Conservation (phyloP, 2,329 filamentous ascomycete species). For the Camillea tinctor region DNA sequence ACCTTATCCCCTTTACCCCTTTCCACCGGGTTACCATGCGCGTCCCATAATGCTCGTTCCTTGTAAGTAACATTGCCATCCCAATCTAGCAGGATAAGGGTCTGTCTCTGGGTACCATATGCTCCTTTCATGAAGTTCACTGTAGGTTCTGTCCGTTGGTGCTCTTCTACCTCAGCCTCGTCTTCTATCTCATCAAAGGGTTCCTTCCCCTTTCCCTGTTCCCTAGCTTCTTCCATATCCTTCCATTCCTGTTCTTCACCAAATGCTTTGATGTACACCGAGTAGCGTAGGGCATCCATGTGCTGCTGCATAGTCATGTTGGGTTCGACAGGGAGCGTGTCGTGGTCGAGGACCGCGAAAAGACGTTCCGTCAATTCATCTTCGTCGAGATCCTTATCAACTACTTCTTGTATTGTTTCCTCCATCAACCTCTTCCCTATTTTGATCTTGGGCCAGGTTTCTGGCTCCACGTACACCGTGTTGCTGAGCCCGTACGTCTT, state of each 20-base stretch:
- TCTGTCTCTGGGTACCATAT: slow-evolving; percentile 66
- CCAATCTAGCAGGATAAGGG: slow-evolving; percentile 61
- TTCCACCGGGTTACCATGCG: slow-evolving; percentile 52
- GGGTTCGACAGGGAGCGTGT: slow-evolving; percentile 51
- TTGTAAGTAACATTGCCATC: slow-evolving; percentile 59
- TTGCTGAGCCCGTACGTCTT: slow-evolving; percentile 63
- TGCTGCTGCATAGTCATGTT: slow-evolving; percentile 52
- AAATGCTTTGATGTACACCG: slow-evolving; percentile 61
- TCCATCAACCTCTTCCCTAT: slow-evolving; percentile 48
- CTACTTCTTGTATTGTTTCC: slow-evolving; percentile 41
- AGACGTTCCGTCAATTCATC: slow-evolving; percentile 50
- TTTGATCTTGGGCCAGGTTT: slow-evolving; percentile 61
- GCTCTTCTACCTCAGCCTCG: slow-evolving; percentile 35
- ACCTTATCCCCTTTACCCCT: slow-evolving; percentile 55
- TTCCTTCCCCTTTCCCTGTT: slow-evolving; percentile 37
- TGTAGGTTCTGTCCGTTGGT: slow-evolving; percentile 37
- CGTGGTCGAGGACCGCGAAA: slow-evolving; percentile 54
- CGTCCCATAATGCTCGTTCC: slow-evolving; percentile 61
- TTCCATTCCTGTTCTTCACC: slow-evolving; percentile 46
- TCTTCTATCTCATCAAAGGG: slow-evolving; percentile 39
- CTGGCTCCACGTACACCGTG: slow-evolving; percentile 52
- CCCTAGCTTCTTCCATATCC: slow-evolving; percentile 44
- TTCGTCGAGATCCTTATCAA: slow-evolving; percentile 39
- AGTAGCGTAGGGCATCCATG: slow-evolving; percentile 53
- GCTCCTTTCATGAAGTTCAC: slow-evolving; percentile 54